These are phyloP conservation scores for Microbotryum intermedium DNA, from an alignment of 1,284 basidiomycete species.

Conservation along the genomic window DNA sequence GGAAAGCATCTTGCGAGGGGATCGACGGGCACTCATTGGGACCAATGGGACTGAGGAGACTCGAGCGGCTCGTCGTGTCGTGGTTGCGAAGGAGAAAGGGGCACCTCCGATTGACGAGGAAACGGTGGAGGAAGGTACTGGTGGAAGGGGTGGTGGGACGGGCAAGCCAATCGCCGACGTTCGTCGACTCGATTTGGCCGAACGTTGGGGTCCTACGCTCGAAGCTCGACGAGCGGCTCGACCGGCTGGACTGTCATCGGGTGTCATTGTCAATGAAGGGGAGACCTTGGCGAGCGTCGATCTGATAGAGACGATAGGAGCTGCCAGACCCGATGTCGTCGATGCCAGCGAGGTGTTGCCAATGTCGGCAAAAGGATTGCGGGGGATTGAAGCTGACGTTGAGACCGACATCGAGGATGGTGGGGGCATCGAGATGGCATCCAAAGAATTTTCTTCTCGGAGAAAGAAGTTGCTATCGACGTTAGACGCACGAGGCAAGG, in stretches of 20 bases:
- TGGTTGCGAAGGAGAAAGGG: background rate
- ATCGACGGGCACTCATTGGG: background rate
- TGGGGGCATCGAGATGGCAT: background rate
- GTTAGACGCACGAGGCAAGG: conserved; percentile 6
- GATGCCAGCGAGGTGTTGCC: conserved; percentile 25
- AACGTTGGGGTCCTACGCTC: conserved; percentile 26
- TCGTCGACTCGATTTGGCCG: conserved; percentile 20
- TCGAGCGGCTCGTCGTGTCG: conserved; percentile 1
- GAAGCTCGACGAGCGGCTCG: conserved; percentile 16
- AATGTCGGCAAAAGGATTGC: conserved; percentile 19
- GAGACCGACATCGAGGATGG: background rate
- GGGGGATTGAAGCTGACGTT: background rate
- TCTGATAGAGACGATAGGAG: conserved; percentile 14
- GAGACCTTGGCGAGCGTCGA: background rate
- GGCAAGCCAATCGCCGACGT: conserved; percentile 4
- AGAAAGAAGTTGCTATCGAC: conserved; percentile 12
- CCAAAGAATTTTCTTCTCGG: background rate
- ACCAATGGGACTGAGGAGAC: background rate
- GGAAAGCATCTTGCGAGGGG: conserved; percentile 10
- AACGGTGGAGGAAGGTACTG: background rate
- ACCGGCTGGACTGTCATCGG: background rate
- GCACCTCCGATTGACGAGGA: background rate
- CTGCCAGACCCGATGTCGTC: conserved; percentile 17
- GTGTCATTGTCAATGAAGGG: background rate
- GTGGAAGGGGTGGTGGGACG: background rate